These are phyloP conservation scores for Aspergillus piperis DNA, from an alignment of 2,329 filamentous ascomycete genomes.

Conservation along the genomic window DNA sequence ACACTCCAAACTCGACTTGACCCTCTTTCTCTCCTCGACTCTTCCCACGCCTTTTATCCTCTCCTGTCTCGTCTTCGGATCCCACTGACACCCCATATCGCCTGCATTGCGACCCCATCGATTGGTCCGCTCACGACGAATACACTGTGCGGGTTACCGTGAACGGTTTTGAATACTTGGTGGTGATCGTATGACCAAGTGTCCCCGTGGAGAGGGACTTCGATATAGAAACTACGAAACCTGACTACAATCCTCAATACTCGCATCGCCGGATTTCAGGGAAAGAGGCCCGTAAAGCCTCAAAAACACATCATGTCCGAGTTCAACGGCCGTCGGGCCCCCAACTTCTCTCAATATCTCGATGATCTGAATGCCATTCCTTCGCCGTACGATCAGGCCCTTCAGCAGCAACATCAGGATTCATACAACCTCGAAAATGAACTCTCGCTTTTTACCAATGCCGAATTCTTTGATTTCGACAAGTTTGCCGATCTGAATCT, in stretches of 20 bases:
- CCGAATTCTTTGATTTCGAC: constrained; percentile 79
- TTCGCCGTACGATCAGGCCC: constrained; percentile 63
- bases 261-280: neutral
- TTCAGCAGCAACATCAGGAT: constrained; percentile 61
- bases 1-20: constrained; percentile 12
- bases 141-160: neutral
- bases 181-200: neutral
- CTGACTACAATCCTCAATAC: neutral
- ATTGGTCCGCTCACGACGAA: neutral
- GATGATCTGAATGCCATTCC: constrained; percentile 77
- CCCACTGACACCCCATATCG: neutral
- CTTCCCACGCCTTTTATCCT: constrained; percentile 4
- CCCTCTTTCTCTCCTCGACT: constrained; percentile 8
- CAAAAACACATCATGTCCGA: constrained; percentile 60
- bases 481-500: constrained; percentile 38
- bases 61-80: constrained; percentile 2
- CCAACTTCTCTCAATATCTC: constrained; percentile 88
- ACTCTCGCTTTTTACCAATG: constrained; percentile 77
- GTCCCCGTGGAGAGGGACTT: neutral
- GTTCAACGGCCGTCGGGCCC: constrained; percentile 74
- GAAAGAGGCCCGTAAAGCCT: constrained; percentile 17
- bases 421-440: constrained; percentile 68
- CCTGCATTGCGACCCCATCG: constrained; percentile 1
- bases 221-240: neutral
- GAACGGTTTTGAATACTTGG: neutral